Evolutionary conservation across 176 grass and related monocot species (phyloP).

Genomic region (Triticum monococcum): DNA sequence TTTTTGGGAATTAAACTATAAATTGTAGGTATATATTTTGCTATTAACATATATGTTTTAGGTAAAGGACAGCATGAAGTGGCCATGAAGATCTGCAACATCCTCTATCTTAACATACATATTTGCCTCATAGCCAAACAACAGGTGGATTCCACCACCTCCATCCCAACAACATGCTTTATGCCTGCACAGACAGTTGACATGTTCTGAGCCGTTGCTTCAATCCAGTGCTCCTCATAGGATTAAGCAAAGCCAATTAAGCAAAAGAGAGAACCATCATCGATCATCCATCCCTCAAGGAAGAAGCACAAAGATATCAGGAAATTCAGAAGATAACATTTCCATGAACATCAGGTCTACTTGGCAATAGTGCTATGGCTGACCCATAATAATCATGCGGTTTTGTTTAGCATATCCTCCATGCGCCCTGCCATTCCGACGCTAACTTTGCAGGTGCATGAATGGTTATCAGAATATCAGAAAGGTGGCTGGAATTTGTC

Average conservation of each 20-base stretch:
- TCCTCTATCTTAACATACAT: not conserved
- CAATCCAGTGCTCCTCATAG: conserved; percentile 35
- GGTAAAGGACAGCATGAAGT: conserved; percentile 30
- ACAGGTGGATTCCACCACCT: conserved; percentile 47
- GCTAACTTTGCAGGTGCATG: conserved; percentile 30
- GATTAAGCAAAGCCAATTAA: conserved; percentile 57
- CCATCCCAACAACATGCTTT: conserved; percentile 31
- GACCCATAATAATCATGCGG: conserved; percentile 42
- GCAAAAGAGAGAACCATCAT: conserved; percentile 35
- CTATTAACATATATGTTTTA: too few relatives aligned
- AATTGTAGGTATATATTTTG: not conserved
- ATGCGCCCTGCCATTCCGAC: conserved; percentile 19
- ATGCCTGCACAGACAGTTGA: conserved; percentile 42
- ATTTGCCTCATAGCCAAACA: conserved; percentile 6
- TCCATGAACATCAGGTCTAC: conserved; percentile 23
- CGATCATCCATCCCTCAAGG: not conserved
- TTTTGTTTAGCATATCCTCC: conserved; percentile 38
- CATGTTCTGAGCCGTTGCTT: conserved; percentile 48
- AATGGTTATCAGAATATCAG: conserved; percentile 24
- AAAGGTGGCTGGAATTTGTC: conserved; percentile 18
- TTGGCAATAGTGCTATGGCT: conserved; percentile 35
- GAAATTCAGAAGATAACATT: not conserved
- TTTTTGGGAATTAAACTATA: not conserved
- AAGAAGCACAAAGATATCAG: not conserved
- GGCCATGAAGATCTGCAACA: conserved; percentile 42